Percentiles rank a stretch among this genome's conserved stretches.
phyloP scores from a whole-genome alignment of 257 asterid species.

The Hygrophila difformis region DNA sequence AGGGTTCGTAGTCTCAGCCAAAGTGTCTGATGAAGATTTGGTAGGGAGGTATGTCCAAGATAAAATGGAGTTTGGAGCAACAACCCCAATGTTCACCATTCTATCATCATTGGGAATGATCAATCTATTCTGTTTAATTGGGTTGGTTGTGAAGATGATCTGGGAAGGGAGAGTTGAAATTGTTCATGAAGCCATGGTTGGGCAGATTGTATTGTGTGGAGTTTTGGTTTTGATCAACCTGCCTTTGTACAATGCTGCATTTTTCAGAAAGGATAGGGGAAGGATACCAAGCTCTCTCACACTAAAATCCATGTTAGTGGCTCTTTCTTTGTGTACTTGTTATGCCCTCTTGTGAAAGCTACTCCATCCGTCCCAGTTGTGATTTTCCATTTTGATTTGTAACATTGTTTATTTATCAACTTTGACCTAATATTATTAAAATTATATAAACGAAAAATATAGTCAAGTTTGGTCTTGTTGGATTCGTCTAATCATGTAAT shows the following conservation, averaged over 20 bases:
- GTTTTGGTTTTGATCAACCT: conserved; percentile 44
- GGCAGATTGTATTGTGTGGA: conserved; percentile 48
- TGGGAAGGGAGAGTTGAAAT: conserved; percentile 7
- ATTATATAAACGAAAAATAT: no score
- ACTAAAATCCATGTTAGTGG: conserved; percentile 28
- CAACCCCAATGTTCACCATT: conserved; percentile 40
- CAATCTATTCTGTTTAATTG: conserved; percentile 40
- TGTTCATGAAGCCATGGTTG: conserved; percentile 17
- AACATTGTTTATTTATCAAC: no score
- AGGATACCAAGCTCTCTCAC: conserved; percentile 40
- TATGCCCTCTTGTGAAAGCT: conserved; percentile 18
- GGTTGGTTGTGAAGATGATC: conserved; percentile 11
- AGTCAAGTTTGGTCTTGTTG: no score
- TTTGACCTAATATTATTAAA: no score
- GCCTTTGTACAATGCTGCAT: conserved; percentile 55
- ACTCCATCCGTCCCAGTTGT: no score
- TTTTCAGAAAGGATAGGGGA: conserved; percentile 53
- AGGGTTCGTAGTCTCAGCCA: conserved; percentile 45
- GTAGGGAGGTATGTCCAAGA: conserved; percentile 47
- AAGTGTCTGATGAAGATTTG: conserved; percentile 49
- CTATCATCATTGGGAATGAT: conserved; percentile 51
- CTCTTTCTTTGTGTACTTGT: conserved; percentile 34
- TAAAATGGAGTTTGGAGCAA: conserved; percentile 63
- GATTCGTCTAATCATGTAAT: no score
- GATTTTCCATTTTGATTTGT: no score